Conservation (phyloP, 2,329 filamentous ascomycete species). For the Neonectria coccinea region DNA sequence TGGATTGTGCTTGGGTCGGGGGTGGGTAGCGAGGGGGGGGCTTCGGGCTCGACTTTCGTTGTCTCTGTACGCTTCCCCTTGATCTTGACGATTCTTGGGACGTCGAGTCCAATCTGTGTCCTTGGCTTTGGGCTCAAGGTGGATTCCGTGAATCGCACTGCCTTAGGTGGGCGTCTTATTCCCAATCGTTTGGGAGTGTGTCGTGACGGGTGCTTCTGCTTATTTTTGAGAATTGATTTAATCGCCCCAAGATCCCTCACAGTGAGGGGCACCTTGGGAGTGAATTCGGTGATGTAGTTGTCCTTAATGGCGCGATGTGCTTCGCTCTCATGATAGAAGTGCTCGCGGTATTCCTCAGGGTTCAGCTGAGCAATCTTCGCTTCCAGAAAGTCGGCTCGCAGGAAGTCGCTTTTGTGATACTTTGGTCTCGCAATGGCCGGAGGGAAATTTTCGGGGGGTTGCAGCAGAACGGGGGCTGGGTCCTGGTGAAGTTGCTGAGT, state of each 20-base stretch:
- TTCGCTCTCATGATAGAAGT: slow-evolving; percentile 38
- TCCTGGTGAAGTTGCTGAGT: neutral
- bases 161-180: slow-evolving; percentile 42
- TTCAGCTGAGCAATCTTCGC: slow-evolving; percentile 31
- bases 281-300: slow-evolving; percentile 39
- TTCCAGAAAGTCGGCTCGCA: slow-evolving; percentile 27
- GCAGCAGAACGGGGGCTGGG: neutral
- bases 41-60: slow-evolving; percentile 4
- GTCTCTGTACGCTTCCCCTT: neutral
- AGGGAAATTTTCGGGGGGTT: slow-evolving; percentile 7
- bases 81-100: slow-evolving; percentile 33
- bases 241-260: slow-evolving; percentile 36
- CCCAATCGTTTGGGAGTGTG: slow-evolving; percentile 44
- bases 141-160: slow-evolving; percentile 47
- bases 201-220: slow-evolving; percentile 33
- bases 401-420: slow-evolving; percentile 31
- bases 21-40: neutral
- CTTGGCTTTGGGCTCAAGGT: slow-evolving; percentile 44
- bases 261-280: slow-evolving; percentile 35
- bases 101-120: slow-evolving; percentile 43
- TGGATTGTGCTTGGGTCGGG: neutral
- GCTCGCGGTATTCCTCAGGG: slow-evolving; percentile 32
- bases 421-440: slow-evolving; percentile 26
- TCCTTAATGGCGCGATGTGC: slow-evolving; percentile 36
- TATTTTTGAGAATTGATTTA: slow-evolving; percentile 47